Conservation (phyloP, 805 yeast species). For the Pachysolen tannophilus region DNA sequence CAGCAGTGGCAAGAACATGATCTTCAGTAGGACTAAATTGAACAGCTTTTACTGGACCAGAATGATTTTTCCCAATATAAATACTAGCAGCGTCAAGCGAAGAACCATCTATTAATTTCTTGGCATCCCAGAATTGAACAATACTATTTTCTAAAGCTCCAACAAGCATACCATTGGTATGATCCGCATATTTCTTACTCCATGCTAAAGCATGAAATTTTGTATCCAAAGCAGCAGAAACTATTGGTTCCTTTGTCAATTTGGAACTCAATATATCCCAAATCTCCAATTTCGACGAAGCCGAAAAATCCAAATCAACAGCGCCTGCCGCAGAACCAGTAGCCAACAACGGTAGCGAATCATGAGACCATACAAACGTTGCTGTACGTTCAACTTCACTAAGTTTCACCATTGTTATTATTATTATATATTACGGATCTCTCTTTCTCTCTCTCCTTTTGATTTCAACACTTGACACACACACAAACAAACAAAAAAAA, state of each 20-base stretch:
- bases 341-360: constrained; percentile 64
- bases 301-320: constrained; percentile 78
- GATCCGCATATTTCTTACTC: constrained; percentile 49
- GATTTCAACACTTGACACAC: too few species aligned
- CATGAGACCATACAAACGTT: constrained; percentile 93
- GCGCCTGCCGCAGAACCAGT: constrained; percentile 96
- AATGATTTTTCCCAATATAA: constrained; percentile 48
- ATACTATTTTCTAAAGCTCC: constrained; percentile 84
- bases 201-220: constrained; percentile 79
- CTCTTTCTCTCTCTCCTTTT: too few species aligned
- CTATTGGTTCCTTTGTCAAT: constrained; percentile 26
- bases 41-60: constrained; percentile 61
- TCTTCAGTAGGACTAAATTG: constrained; percentile 69
- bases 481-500: too few species aligned
- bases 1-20: constrained; percentile 79
- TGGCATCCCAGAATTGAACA: constrained; percentile 70
- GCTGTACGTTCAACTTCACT: constrained; percentile 80
- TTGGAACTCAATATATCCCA: constrained; percentile 53
- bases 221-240: constrained; percentile 37
- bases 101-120: constrained; percentile 32
- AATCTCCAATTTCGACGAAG: constrained; percentile 66
- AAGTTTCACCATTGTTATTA: constrained; percentile 58
- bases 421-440: too few species aligned
- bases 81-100: constrained; percentile 35
- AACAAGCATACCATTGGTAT: constrained; percentile 55